Evolutionary conservation across 108 stramenopile species (phyloP).

Genomic region (Nitzschia sp.): DNA sequence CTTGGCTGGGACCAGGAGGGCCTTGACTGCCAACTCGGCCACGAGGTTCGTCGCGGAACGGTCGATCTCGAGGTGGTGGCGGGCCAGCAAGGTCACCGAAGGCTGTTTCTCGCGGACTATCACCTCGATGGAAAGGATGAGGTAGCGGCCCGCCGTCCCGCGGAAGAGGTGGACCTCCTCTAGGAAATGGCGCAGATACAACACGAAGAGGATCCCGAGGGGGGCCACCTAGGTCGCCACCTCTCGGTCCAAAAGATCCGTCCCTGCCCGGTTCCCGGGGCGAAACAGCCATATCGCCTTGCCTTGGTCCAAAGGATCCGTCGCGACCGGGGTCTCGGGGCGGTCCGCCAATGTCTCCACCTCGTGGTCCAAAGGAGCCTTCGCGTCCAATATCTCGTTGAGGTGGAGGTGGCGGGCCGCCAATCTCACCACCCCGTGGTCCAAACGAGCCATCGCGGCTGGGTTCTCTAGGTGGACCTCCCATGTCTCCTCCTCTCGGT

Average conservation of each 20-base stretch:
- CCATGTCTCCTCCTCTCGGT: conserved; percentile 3
- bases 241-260: background rate
- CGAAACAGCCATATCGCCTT: background rate
- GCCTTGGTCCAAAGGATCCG: conserved; percentile 14
- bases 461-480: background rate
- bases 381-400: conserved; percentile 1
- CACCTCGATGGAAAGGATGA: background rate
- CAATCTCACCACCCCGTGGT: background rate
- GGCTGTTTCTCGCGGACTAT: background rate
- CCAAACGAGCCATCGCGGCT: conserved; percentile 4
- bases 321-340: background rate
- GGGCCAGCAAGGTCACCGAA: background rate
- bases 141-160: background rate
- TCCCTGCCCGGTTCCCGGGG: conserved; percentile 3
- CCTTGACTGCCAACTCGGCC: conserved; percentile 4
- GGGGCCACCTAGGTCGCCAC: background rate
- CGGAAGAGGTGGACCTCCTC: conserved; percentile 5
- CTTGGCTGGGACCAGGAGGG: background rate
- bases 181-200: background rate
- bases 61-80: conserved; percentile 15
- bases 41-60: conserved; percentile 5
- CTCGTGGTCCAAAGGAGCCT: background rate
- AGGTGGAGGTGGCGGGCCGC: background rate
- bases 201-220: background rate
- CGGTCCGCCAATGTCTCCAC: background rate